phyloP scores from a whole-genome alignment of 78 protist genomes.

The Speleostelium caveatum region DNA sequence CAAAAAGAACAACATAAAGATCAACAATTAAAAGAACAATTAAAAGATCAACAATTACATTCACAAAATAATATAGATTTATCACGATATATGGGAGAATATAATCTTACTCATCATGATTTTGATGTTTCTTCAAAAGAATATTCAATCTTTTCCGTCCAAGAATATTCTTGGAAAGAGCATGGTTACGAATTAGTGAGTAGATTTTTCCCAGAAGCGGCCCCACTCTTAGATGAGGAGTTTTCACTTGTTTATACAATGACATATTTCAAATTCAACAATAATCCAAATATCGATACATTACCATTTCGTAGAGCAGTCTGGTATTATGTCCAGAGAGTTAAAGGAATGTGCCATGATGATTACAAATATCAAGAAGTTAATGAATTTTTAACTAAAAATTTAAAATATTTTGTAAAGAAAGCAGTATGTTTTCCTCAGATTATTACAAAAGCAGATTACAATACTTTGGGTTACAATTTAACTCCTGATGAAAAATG shows the following conservation, averaged over 20 bases:
- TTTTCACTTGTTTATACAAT: constrained; percentile 76
- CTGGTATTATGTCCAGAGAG: constrained; percentile 88
- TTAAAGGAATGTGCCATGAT: constrained; percentile 87
- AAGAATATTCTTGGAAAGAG: constrained; percentile 85
- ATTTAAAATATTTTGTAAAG: constrained; percentile 83
- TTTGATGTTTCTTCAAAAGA: constrained; percentile 64
- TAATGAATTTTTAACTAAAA: constrained; percentile 75
- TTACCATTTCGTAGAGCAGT: constrained; percentile 86
- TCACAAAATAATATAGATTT: constrained; percentile 4
- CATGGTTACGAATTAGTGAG: constrained; percentile 84
- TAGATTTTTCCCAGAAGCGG: constrained; percentile 78
- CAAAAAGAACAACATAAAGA: not conserved
- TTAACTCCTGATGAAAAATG: constrained; percentile 81
- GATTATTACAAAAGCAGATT: constrained; percentile 72
- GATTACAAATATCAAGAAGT: constrained; percentile 87
- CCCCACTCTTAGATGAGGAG: constrained; percentile 83
- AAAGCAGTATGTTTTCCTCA: constrained; percentile 85
- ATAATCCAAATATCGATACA: constrained; percentile 80
- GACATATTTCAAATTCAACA: constrained; percentile 80
- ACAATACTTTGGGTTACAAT: constrained; percentile 67
- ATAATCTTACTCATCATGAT: constrained; percentile 53
- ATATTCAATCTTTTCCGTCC: constrained; percentile 53
- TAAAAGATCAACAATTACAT: not conserved
- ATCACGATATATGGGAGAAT: constrained; percentile 35
- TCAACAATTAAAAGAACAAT: not conserved